These are phyloP conservation scores for Boletus tomentosulus DNA, from an alignment of 768 basidiomycete species.

Conservation along the genomic window DNA sequence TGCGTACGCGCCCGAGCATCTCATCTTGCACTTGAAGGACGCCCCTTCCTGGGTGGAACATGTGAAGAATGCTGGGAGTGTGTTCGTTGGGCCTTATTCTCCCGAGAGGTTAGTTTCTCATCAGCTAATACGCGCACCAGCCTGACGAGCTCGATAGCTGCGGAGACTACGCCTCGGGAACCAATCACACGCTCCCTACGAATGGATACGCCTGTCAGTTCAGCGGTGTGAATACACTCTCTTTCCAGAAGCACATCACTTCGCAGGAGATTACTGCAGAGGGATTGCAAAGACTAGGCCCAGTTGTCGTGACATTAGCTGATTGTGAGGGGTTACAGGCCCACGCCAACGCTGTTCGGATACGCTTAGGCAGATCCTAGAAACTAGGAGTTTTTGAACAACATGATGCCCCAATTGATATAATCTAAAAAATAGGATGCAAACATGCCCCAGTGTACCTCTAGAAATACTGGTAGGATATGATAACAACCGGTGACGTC, in stretches of 20 bases:
- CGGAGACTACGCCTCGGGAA: conserved; percentile 98
- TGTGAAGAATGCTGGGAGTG: conserved; percentile 91
- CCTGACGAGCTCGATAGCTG: conserved; percentile 51
- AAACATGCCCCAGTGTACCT: conserved; percentile 3
- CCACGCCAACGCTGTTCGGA: conserved; percentile 93
- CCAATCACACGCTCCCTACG: conserved; percentile 96
- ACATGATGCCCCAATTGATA: not conserved
- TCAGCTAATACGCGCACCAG: not conserved
- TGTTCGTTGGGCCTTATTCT: conserved; percentile 92
- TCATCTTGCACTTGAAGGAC: conserved; percentile 83
- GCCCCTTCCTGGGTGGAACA: conserved; percentile 58
- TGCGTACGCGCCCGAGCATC: conserved; percentile 97
- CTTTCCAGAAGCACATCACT: conserved; percentile 99
- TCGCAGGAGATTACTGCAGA: conserved; percentile 85
- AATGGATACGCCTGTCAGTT: conserved; percentile 97
- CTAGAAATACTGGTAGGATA: conserved; percentile 10
- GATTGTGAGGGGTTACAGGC: conserved; percentile 94
- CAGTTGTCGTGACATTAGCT: conserved; percentile 82
- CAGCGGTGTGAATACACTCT: conserved; percentile 94
- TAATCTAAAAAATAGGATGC: conserved; percentile 1
- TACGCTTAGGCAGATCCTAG: conserved; percentile 49
- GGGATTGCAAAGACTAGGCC: conserved; percentile 78
- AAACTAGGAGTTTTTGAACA: not conserved
- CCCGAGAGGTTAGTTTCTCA: conserved; percentile 78
- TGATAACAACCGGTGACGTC: conserved; percentile 11